Base-by-base conservation (phyloP, 257 asterid genomes). In the Petunia secreta region DNA sequence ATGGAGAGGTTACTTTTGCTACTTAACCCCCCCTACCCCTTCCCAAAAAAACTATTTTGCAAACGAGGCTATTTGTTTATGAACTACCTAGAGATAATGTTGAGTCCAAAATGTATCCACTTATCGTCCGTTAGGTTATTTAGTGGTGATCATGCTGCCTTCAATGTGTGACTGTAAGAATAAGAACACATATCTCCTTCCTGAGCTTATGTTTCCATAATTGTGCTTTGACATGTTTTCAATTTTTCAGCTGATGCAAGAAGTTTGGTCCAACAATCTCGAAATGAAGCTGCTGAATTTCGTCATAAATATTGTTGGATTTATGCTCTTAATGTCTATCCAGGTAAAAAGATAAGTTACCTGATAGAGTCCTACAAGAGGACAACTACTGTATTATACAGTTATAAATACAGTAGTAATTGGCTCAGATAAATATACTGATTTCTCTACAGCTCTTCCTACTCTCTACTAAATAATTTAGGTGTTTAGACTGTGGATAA, bases 271-370 rank as follows among this genome's bases (percentile, higher is more conserved):
- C 92, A 90, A 83, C 99, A 95, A 90, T 98, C 97, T 5, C 92
- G 99, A 86, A 91, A 88, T 81, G 98, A 93, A 88, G 99, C 99
- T 78, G 97, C 98, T 77, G 98, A 93, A 77, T 95, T 91, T 77
- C 97, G 97, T 67, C 25, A 25, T 25, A 25, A 25, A 25, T 25
- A 25, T 25, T 25, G 25, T 25, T 25, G 25, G 25, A 25, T 25
- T 25, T 25, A 25, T 25, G 25, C 25, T 25, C 25, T 25, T 25
- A 25, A 25, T 25, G 25, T 25, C 25, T 25, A 25, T 25, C 25
- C 25, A 25, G 25, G 25, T 25, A 25, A 25, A 25, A 25, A 25
- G 25, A 25, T 25, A 25, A 25, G 25, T 25, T 25, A 25, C 25
- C 25, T 25, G 25, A 25, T 25, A 25, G 25, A 25, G 25, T 25